These are phyloP conservation scores for Trypanosoma congolense DNA, from an alignment of 208 protist species.

Conservation along the genomic window DNA sequence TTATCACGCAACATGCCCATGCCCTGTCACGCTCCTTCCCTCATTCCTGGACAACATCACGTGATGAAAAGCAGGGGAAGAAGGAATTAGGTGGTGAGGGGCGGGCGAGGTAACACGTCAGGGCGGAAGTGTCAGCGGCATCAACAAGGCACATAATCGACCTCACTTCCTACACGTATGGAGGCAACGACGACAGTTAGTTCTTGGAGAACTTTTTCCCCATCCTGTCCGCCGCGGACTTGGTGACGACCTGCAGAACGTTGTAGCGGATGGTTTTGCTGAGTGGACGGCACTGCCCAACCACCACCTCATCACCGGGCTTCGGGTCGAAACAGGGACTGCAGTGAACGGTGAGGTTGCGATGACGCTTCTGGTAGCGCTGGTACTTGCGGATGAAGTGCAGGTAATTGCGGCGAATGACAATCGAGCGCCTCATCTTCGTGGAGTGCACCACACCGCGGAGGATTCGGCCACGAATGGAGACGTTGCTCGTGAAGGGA, in stretches of 20 bases:
- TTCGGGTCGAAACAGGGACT: slow-evolving; percentile 98
- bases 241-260: slow-evolving; percentile 94
- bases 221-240: slow-evolving; percentile 76
- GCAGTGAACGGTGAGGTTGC: slow-evolving; percentile 98
- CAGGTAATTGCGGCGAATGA: slow-evolving; percentile 99
- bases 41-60: too few relatives aligned
- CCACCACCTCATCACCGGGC: slow-evolving; percentile 97
- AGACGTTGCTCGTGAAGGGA: slow-evolving; percentile 99
- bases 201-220: slow-evolving; percentile 82
- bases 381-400: slow-evolving; percentile 99
- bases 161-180: neutral
- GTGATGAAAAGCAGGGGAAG: too few relatives aligned
- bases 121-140: too few relatives aligned
- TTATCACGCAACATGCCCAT: too few relatives aligned
- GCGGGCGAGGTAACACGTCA: too few relatives aligned
- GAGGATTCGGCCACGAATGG: slow-evolving; percentile 99
- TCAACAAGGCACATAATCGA: too few relatives aligned
- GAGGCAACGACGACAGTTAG: slow-evolving; percentile 11
- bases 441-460: slow-evolving; percentile 96
- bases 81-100: neutral
- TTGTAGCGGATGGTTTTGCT: slow-evolving; percentile 99
- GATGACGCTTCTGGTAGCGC: slow-evolving; percentile 99
- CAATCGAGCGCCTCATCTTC: slow-evolving; percentile 99
- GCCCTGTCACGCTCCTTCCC: too few relatives aligned
- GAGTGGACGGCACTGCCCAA: slow-evolving; percentile 99